Base-by-base conservation (phyloP, 495 filamentous ascomycete genomes). In the Penicillium cosmopolitanum region DNA sequence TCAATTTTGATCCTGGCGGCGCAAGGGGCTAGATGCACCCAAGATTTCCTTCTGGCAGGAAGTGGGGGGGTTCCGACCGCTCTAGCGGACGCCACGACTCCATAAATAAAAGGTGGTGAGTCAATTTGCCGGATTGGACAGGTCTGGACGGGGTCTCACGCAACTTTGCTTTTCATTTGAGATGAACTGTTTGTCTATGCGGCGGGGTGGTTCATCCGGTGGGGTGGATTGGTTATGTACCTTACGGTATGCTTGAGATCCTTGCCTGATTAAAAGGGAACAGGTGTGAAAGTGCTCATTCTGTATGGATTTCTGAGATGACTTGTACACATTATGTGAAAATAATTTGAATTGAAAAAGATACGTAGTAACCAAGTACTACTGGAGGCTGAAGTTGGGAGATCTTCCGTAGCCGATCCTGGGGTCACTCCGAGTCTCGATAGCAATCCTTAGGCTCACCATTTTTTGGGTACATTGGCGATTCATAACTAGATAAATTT, bases 31-130 rank as follows among this genome's bases (percentile, higher is more conserved):
- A 48, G 46, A 48, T 48, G 28, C 33, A 28, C 50, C 50, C 28
- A 51, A 19, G 11, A 7, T 34, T 66, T 56, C 50, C 38, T 53
- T 50, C 21, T 56, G 53, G 34, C 55, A 53, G 63, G 42, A 46
- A 21, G 63, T 66, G 63, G 63, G 31, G 31, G 28, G 55, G 36
- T 42, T 35, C 12, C 47, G 50, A 16, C 53, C 46, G 50, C 35
- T 50, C 63, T 66, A 66, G 53, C 36, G 56, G 40, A 48, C 63
- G 63, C 63, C 63, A 66, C 60, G 50, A 56, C 47, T 34, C 59
- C 60, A 35, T 53, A 52, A 60, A 59, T 58, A 58, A 56, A 34
- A 40, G 48, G 51, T 62, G 63, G 63, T 58, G 58, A 57, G 54
- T 60, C 55, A 55, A 46, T 31, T 48, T 9, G 42, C 3, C 40